Base-by-base conservation (phyloP, 371 early-diverging fungal genomes). In the Umbelopsis sp. region DNA sequence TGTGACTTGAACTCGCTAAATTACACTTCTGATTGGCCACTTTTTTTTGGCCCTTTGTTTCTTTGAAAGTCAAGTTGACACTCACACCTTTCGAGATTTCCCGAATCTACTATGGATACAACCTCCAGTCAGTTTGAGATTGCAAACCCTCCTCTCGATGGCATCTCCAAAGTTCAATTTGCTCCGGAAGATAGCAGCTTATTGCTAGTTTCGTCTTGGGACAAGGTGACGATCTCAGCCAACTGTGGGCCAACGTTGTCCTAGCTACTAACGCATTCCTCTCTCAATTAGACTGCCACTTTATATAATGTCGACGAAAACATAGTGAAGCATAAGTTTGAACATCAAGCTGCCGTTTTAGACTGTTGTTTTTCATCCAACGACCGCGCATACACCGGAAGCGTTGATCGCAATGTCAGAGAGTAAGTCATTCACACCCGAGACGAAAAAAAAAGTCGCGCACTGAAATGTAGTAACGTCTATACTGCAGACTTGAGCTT, bases 181-280 rank as follows among this genome's bases (percentile, higher is more conserved):
- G 79, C 82, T 70, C 91, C 91, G 14, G 74, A 75, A 11, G 87
- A 89, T 64, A 81, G 89, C 16, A 73, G 75, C 24, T 71, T 87
- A 20, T 79, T 98, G 24, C 83, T 94, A 44, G 94, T 85, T 9
- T 86, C 94, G 20, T 93, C 94, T 9, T 98, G 98, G 98, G 97
- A 98, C 77, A 87, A 83, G 81, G 94, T 92, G 86, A 72, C 16
- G 68, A 18, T 63, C 18, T 46, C 16, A 29, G 20, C 18, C 22
- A 37, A 16, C 20, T 20, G 9, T 3, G 4, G 0, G 48, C 37
- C 7, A n/a, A 62, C 29, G 12, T 18, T 35, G 29, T 18, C 52
- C 41, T 3, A 10, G 22, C 44, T 65, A 24, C 24, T 65, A 29
- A 46, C 18, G 45, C 24, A 9, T 65, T 38, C 35, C 16, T 48